Conservation (phyloP, 2,329 filamentous ascomycete species). For the Ceratocystis cubensis region DNA sequence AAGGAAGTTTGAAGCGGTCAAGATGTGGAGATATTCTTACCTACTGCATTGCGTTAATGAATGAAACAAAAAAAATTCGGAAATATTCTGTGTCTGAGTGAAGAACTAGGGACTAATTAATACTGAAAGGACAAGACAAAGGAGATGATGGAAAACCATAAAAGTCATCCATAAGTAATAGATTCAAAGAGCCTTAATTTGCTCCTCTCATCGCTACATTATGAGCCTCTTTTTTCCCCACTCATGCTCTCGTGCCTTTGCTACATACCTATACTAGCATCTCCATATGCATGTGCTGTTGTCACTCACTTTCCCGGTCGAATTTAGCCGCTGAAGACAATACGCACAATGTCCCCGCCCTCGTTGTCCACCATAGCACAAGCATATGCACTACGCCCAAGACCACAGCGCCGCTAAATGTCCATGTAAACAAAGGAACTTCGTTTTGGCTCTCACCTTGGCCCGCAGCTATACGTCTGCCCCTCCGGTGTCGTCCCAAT, state of each 20-base stretch:
- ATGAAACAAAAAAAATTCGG: constrained; percentile 11
- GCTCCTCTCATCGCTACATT: too few relatives aligned
- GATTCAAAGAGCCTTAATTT: too few relatives aligned
- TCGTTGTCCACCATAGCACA: constrained; percentile 9
- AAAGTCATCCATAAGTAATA: too few relatives aligned
- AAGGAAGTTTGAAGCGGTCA: constrained; percentile 1
- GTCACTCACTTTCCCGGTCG: not conserved
- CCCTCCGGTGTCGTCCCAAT: not conserved
- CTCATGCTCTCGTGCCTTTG: too few relatives aligned
- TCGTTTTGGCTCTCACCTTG: not conserved
- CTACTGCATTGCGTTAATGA: constrained; percentile 10
- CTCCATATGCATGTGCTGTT: not conserved
- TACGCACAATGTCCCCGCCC: not conserved
- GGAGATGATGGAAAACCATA: too few relatives aligned
- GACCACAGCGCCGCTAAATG: not conserved
- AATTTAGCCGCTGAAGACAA: not conserved
- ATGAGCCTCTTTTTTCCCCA: too few relatives aligned
- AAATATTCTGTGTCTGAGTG: not conserved
- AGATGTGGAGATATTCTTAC: constrained; percentile 2
- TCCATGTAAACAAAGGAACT: not conserved
- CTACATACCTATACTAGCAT: too few relatives aligned
- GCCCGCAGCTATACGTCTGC: not conserved
- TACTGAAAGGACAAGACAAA: too few relatives aligned
- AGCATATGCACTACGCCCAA: constrained; percentile 8
- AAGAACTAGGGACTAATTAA: too few relatives aligned